These are phyloP conservation scores for Sphagnum contortum DNA, from an alignment of 225 moss, liverwort and hornwort species.

Conservation along the genomic window DNA sequence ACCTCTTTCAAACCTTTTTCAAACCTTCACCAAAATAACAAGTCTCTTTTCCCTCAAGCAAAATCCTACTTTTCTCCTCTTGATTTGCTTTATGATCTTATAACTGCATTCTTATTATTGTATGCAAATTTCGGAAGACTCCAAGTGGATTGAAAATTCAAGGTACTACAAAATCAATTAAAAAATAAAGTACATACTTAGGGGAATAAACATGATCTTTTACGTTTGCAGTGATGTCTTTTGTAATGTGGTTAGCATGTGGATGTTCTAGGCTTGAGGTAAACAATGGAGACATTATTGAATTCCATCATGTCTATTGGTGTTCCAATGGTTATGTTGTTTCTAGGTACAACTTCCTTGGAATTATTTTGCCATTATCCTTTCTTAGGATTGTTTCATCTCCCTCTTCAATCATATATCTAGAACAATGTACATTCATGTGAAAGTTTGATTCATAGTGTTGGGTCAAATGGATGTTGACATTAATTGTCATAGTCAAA, in stretches of 20 bases:
- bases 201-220: constrained; percentile 27
- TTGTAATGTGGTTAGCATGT: constrained; percentile 11
- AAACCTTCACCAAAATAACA: too few species aligned
- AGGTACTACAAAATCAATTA: constrained; percentile 20
- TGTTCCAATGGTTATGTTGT: constrained; percentile 62
- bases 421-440: constrained; percentile 20
- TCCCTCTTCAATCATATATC: neutral
- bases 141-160: constrained; percentile 48
- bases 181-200: constrained; percentile 14
- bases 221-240: constrained; percentile 12
- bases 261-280: constrained; percentile 42
- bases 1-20: neutral
- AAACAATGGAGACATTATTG: constrained; percentile 48
- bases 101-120: neutral
- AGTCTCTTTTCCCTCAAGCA: neutral
- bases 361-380: too few species aligned
- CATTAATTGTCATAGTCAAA: constrained; percentile 68
- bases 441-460: constrained; percentile 82
- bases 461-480: constrained; percentile 84
- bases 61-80: neutral
- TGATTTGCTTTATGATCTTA: neutral
- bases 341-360: constrained; percentile 31
- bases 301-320: constrained; percentile 54
- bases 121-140: constrained; percentile 48
- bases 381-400: too few species aligned